These are phyloP conservation scores for Diaporthe amygdali DNA, from an alignment of 2,329 filamentous ascomycete species.

Conservation along the genomic window DNA sequence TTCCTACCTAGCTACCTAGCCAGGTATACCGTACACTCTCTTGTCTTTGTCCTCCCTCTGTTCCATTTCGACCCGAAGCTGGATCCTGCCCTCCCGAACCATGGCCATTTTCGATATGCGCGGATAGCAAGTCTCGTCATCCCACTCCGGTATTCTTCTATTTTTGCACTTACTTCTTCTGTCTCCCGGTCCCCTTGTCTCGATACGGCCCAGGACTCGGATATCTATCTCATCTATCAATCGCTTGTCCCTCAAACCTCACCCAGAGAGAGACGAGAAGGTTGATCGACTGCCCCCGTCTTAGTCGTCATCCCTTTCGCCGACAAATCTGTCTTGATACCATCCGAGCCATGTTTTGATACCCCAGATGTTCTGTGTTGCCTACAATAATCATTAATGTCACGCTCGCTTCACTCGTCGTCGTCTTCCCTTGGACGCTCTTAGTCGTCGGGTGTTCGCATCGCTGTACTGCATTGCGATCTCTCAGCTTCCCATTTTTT, in stretches of 20 bases:
- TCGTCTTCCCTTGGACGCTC: conserved; percentile 6
- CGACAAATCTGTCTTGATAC: neutral
- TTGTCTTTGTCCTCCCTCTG: neutral
- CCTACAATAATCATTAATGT: conserved; percentile 17
- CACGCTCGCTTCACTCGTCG: neutral
- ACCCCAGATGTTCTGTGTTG: neutral
- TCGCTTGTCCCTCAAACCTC: neutral
- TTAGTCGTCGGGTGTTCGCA: conserved; percentile 20
- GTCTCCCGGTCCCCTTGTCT: neutral
- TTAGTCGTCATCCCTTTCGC: neutral
- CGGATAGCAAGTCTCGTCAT: neutral
- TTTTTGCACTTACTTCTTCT: conserved; percentile 1
- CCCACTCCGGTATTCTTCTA: neutral
- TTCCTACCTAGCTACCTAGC: neutral
- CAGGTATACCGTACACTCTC: neutral
- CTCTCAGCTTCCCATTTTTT: neutral
- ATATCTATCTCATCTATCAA: neutral
- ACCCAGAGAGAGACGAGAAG: neutral
- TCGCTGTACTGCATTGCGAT: neutral
- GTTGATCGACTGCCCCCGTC: neutral
- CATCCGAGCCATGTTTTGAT: conserved; percentile 16
- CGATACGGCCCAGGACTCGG: neutral
- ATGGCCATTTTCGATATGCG: neutral
- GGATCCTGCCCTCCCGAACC: neutral
- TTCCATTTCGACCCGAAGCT: neutral